These are phyloP conservation scores for Mycena galericulata DNA, from an alignment of 768 basidiomycete genomes.

Conservation along the genomic window DNA sequence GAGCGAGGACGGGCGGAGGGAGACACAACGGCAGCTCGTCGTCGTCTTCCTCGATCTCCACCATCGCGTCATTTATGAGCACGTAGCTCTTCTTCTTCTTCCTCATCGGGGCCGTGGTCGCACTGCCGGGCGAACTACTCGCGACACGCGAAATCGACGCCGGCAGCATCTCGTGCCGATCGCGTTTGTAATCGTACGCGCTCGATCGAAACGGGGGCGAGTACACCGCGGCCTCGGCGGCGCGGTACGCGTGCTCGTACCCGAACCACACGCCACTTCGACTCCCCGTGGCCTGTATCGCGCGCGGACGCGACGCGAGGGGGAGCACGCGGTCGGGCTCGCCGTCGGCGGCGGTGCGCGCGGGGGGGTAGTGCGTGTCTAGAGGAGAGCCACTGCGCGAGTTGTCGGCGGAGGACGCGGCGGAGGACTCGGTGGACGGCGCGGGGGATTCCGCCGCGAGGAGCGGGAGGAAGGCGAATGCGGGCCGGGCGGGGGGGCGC, in stretches of 20 bases:
- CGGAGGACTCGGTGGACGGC: not conserved
- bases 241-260: conserved; percentile 31
- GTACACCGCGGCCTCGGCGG: conserved; percentile 34
- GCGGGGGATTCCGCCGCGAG: conserved; percentile 3
- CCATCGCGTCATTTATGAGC: conserved; percentile 28
- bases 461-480: conserved; percentile 33
- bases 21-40: not conserved
- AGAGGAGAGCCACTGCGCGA: conserved; percentile 20
- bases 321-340: conserved; percentile 31
- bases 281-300: not conserved
- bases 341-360: conserved; percentile 32
- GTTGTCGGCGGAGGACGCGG: not conserved
- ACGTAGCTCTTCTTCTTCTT: conserved; percentile 31
- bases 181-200: conserved; percentile 28
- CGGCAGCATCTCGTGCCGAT: conserved; percentile 5
- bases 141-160: no score
- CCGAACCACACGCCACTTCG: not conserved
- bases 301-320: not conserved
- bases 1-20: no score
- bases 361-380: conserved; percentile 25
- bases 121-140: not conserved
- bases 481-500: conserved; percentile 15
- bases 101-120: not conserved
- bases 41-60: conserved; percentile 33
- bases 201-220: conserved; percentile 30